Conservation (phyloP, 306 rosid genomes). For the Acacia acuminata region DNA sequence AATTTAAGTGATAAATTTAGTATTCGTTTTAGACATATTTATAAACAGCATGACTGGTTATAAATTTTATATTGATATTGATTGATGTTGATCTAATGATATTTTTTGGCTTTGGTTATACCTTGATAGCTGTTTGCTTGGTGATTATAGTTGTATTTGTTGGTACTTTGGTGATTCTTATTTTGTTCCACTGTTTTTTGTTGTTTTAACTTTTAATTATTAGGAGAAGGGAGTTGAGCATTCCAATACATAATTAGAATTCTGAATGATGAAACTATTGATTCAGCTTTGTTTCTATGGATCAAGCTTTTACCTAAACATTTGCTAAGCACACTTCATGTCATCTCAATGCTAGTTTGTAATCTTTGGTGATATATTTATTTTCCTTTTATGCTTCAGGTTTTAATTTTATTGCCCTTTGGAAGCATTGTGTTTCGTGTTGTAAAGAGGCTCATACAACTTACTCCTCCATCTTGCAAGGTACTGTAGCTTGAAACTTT, state of each 20-base stretch:
- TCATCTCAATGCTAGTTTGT: slow-evolving; percentile 4
- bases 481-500: slow-evolving; percentile 38
- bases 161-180: neutral
- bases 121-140: neutral
- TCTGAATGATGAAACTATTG: neutral
- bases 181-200: neutral
- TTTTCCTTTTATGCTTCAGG: slow-evolving; percentile 50
- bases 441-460: slow-evolving; percentile 82
- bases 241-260: neutral
- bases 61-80: neutral
- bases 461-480: slow-evolving; percentile 79
- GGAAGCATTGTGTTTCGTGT: slow-evolving; percentile 67
- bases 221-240: neutral
- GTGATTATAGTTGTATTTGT: neutral
- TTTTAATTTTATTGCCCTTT: slow-evolving; percentile 79
- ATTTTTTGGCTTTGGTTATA: neutral
- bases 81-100: neutral
- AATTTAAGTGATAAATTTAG: slow-evolving; percentile 6
- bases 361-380: neutral
- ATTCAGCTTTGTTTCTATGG: neutral
- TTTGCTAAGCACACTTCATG: neutral
- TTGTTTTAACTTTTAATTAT: neutral
- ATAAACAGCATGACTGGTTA: neutral
- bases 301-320: slow-evolving; percentile 1
- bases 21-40: neutral